A percentile compares a stretch with the other conserved stretches of the same genome.
These are phyloP conservation scores for slime mould (Dictyostelium discoideum) DNA, from an alignment of 78 protist genomes.

Conservation along the genomic window DNA sequence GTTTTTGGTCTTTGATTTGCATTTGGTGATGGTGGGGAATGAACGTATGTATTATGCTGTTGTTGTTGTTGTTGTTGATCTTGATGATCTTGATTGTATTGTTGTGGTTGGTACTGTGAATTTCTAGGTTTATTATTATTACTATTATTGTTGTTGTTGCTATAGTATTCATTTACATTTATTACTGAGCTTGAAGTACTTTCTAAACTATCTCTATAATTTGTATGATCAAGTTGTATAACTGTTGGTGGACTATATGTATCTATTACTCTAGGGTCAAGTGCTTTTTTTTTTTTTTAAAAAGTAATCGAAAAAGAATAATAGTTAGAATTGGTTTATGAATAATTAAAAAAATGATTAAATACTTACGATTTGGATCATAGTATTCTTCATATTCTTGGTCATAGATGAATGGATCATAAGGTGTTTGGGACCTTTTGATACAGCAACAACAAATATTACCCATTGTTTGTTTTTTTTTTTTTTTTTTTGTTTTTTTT, in stretches of 20 bases:
- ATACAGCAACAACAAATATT: conserved; percentile 53
- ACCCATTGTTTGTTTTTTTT: conserved; percentile 32
- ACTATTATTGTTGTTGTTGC: background rate
- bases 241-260: conserved; percentile 65
- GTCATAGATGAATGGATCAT: conserved; percentile 78
- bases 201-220: background rate
- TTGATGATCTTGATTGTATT: background rate
- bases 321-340: background rate
- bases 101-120: background rate
- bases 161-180: conserved; percentile 38
- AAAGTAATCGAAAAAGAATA: background rate
- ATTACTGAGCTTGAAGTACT: background rate
- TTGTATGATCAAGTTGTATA: conserved; percentile 18
- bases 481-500: background rate
- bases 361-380: conserved; percentile 50
- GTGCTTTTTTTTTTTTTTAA: conserved; percentile 1
- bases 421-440: conserved; percentile 62
- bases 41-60: background rate
- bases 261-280: conserved; percentile 48
- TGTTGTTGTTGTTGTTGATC: background rate
- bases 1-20: background rate
- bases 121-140: background rate
- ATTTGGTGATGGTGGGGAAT: background rate
- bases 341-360: background rate
- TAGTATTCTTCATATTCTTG: conserved; percentile 76